Evolutionary conservation across 495 filamentous ascomycete species (phyloP), one percentile per base, ranked within the genome.

Genomic region (Neurospora africana): DNA sequence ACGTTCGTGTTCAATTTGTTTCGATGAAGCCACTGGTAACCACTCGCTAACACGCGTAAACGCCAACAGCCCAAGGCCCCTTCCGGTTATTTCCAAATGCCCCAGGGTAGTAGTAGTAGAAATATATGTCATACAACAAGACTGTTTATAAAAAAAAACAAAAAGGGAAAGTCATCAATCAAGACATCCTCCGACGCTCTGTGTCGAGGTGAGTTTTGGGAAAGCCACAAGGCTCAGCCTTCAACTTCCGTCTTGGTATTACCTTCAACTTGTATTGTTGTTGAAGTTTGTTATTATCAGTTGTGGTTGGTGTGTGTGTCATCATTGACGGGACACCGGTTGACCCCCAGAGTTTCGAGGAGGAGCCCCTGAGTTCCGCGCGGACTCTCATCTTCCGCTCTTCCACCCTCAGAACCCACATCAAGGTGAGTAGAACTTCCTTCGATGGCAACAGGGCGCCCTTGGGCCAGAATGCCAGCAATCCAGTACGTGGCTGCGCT

Each of bases 321-420:
- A 23, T 72, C 41, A 58, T 70, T 73, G 74, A 68, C n/a, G 73
- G 70, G 71, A 77, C 77, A 77, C 76, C 53, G 53, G 53, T 68
- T 36, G 68, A 65, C 67, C 70, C 76, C 61, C 75, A 75, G 70
- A 69, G 76, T 74, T 74, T 75, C 74, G 75, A 75, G 35, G 70
- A 71, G 40, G 71, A 65, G 53, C 27, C 37, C 70, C 40, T 68
- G 70, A 75, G 68, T 67, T 77, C 72, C 30, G 75, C 44, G 72
- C 74, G 75, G 69, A 78, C 75, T 67, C 76, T 53, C 19, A 77
- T 69, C 69, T 74, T 82, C 78, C 83, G 77, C 81, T 84, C 79
- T 75, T 85, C 83, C 76, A 86, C 81, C 74, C 76, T 78, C 70
- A 86, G 80, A 71, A 81, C 83, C 86, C 86, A 88, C 74, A 84